Conservation (phyloP, 2,329 filamentous ascomycete species). For the Aspergillus quadricinctus region DNA sequence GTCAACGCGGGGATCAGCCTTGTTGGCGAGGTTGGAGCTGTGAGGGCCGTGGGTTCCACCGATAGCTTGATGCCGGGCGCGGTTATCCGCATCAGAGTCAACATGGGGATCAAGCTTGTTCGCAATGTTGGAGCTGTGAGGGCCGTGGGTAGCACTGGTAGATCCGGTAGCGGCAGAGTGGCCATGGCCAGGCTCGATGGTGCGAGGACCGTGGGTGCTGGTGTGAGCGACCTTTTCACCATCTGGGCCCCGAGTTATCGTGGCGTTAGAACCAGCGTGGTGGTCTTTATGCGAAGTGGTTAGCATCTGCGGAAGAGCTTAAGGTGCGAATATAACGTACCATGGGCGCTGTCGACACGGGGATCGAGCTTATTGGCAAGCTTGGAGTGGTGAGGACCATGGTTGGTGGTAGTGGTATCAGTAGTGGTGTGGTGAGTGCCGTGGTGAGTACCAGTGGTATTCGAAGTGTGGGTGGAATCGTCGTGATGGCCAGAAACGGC, state of each 20-base stretch:
- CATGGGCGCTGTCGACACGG: slow-evolving; percentile 14
- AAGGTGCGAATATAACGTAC: slow-evolving; percentile 2
- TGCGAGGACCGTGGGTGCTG: not conserved
- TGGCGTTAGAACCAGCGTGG: slow-evolving; percentile 2
- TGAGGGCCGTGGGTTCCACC: slow-evolving; percentile 37
- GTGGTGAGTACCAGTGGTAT: not conserved
- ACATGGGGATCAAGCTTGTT: slow-evolving; percentile 16
- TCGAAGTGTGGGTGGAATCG: slow-evolving; percentile 7
- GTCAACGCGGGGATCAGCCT: slow-evolving; percentile 45
- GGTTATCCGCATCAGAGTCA: slow-evolving; percentile 13
- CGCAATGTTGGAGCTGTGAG: slow-evolving; percentile 27
- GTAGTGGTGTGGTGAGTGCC: not conserved
- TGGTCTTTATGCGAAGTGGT: not conserved
- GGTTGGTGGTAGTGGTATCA: slow-evolving; percentile 4
- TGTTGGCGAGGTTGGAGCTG: slow-evolving; percentile 44
- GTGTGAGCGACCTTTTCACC: not conserved
- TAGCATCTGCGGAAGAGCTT: not conserved
- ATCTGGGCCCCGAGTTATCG: not conserved
- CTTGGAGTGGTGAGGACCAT: slow-evolving; percentile 14
- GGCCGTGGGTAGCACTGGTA: slow-evolving; percentile 5
- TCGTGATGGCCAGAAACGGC: slow-evolving; percentile 29
- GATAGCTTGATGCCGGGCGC: slow-evolving; percentile 9
- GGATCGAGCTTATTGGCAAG: slow-evolving; percentile 19
- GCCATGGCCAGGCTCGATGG: not conserved
- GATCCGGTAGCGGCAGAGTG: slow-evolving; percentile 2